Evolutionary conservation across 2,329 filamentous ascomycete genomes (phyloP).

Genomic region (Byssoonygena ceratinophila): DNA sequence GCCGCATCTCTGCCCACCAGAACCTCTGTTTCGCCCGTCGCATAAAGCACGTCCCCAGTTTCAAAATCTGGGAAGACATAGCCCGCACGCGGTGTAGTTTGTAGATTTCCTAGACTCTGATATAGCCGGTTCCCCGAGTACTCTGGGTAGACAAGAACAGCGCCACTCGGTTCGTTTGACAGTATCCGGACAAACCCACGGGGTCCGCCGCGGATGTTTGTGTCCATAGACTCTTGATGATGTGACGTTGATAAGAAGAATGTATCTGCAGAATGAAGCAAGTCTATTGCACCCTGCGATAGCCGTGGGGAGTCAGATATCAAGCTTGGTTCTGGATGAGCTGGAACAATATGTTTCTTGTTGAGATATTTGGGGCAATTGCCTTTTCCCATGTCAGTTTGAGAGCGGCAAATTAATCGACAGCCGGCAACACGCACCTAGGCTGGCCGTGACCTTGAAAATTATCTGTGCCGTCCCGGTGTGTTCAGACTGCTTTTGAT

Average conservation of each 20-base stretch:
- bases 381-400: conserved; percentile 35
- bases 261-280: conserved; percentile 58
- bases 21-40: conserved; percentile 58
- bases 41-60: conserved; percentile 61
- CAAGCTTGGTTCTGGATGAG: conserved; percentile 45
- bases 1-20: conserved; percentile 55
- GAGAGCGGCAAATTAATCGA: too few relatives aligned
- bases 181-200: conserved; percentile 62
- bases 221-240: conserved; percentile 60
- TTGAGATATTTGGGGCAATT: conserved; percentile 88
- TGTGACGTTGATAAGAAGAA: conserved; percentile 66
- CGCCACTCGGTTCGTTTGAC: conserved; percentile 40
- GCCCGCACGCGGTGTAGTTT: conserved; percentile 55
- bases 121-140: conserved; percentile 78
- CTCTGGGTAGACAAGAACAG: conserved; percentile 63
- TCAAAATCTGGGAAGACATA: conserved; percentile 64
- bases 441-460: conserved; percentile 57
- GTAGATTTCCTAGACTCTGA: conserved; percentile 70
- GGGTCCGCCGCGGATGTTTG: conserved; percentile 67
- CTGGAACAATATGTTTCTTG: conserved; percentile 52
- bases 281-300: conserved; percentile 43
- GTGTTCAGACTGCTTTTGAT: conserved; percentile 15
- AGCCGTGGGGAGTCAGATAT: conserved; percentile 42
- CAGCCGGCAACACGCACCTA: conserved; percentile 38
- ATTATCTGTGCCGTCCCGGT: conserved; percentile 45